Base-by-base conservation (phyloP, 2,329 filamentous ascomycete species). In the Neoarthrinium moseri region DNA sequence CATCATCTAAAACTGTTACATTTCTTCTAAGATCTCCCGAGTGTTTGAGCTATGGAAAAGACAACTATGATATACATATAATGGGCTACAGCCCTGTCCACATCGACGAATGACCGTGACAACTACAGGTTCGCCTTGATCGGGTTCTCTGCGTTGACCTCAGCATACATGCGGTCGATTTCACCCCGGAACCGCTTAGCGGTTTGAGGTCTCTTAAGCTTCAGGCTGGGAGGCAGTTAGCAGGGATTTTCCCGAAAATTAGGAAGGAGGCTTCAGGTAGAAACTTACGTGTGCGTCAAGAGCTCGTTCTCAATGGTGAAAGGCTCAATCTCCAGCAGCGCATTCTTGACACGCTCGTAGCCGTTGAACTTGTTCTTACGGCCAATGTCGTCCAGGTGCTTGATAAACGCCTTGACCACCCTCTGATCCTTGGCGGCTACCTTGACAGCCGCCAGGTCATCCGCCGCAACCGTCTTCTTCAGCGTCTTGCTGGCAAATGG, bases 241-340 rank as follows among this genome's bases (percentile, higher is more conserved):
- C 29, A 13, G 3, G 24, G 17, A 20, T 15, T 21, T 6, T 17
- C 5, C 20, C 41, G 21, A 20, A 44, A 33, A 20, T 5, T 34
- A 27, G 24, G 27, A 13, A 22, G 13, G 27, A 33, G 54, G 8
- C 20, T 48, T 32, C 6, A 13, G 17, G 18, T 32, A 22, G 8
- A 30, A 59, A 81, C 87, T 83, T 80, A 92, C 88, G 89, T 95
- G 18, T 89, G 89, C 17, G 89, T 94, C 62, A 91, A 71, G 40
- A 96, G 75, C 68, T 95, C 88, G 63, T 99, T 99, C 41, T 96
- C 91, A 53, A 97, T 84, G 1, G 84, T 89, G 59, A 99, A 97
- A 2, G 94, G 94, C 49, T 99, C 94, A 12, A 96, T 57, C 58
- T 87, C 84, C 55, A 99, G 70, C 51, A 86, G 69, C 46, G 86